Base-by-base conservation (phyloP, 2,329 filamentous ascomycete species). In the Sclerotinia trifoliorum region DNA sequence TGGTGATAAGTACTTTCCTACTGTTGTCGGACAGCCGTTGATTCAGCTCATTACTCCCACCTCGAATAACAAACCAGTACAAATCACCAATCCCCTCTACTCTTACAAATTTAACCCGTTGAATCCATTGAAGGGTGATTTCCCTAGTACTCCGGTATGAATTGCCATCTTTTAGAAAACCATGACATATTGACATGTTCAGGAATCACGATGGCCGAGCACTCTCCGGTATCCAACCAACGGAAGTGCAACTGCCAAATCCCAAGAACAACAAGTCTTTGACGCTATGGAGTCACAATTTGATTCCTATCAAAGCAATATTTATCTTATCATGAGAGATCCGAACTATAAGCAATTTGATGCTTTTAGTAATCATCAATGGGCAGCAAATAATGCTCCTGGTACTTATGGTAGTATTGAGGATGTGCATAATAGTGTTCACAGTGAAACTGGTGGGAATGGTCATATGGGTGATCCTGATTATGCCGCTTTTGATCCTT, bases 401-500 rank as follows among this genome's bases (percentile, higher is more conserved):
- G 70, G 71, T 6, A 73, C 70, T 2, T 72, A 68, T 56, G 73
- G 69, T 24, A 73, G 69, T 52, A 78, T 90, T 39, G 88, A 90
- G 75, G 83, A 85, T 3, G 79, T 90, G 5, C 88, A 90, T 72
- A 87, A 90, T 74, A 82, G 83, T 8, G 81, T 90, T 60, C 88
- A 90, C 84, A 52, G 81, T 84, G 5, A 89, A 85, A 48, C 82
- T 79, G 79, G 84, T 64, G 74, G 74, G 17, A 54, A 29, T 32
- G 89, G 90, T 2, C 90, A 93, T 29, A 90, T 91, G 86, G 86
- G 84, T 54, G 90, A 86, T 77, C 86, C 88, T 44, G 86, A 88
- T 24, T 90, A 90, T 73, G 90, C 91, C 1, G 86, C 90, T 0
- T 96, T 92, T 76, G 92, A 96, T 75, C 92, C 92, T 0, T 80